Conservation (phyloP, 1,284 basidiomycete genomes). For the Cryptococcus sp. region DNA sequence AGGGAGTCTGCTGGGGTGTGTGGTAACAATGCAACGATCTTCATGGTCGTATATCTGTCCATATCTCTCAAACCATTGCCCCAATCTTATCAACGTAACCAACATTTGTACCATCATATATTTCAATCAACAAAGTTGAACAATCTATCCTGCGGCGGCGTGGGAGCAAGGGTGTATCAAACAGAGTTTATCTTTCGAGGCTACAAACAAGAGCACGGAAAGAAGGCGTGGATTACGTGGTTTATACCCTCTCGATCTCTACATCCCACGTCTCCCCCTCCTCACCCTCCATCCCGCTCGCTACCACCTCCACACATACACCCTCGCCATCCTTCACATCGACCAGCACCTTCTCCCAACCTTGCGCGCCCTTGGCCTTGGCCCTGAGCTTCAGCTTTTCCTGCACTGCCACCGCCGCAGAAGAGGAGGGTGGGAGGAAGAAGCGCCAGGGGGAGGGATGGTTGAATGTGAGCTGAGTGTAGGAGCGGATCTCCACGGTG, state of each 20-base stretch:
- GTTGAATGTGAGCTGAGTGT: slow-evolving; percentile 11
- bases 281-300: background rate
- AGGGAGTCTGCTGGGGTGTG: too few species aligned
- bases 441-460: slow-evolving; percentile 11
- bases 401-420: background rate
- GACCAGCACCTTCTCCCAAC: slow-evolving; percentile 4
- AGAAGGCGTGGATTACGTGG: background rate
- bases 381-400: slow-evolving; percentile 4
- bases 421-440: slow-evolving; percentile 8
- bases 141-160: too few species aligned
- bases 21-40: too few species aligned
- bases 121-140: too few species aligned
- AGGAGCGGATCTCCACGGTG: slow-evolving; percentile 13
- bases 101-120: too few species aligned
- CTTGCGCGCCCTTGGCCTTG: slow-evolving; percentile 1
- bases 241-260: slow-evolving; percentile 7
- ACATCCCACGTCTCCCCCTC: slow-evolving; percentile 9
- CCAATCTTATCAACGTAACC: too few species aligned
- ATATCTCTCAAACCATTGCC: too few species aligned
- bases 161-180: too few species aligned
- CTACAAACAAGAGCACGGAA: background rate
- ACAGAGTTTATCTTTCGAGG: too few species aligned
- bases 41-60: too few species aligned
- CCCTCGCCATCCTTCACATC: background rate
- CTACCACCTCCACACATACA: slow-evolving; percentile 1